A percentile compares a stretch with the other conserved stretches of the same genome.
Evolutionary conservation across 1,139 yeast genomes (phyloP).

Genomic region (Scheffersomyces quercinus): DNA sequence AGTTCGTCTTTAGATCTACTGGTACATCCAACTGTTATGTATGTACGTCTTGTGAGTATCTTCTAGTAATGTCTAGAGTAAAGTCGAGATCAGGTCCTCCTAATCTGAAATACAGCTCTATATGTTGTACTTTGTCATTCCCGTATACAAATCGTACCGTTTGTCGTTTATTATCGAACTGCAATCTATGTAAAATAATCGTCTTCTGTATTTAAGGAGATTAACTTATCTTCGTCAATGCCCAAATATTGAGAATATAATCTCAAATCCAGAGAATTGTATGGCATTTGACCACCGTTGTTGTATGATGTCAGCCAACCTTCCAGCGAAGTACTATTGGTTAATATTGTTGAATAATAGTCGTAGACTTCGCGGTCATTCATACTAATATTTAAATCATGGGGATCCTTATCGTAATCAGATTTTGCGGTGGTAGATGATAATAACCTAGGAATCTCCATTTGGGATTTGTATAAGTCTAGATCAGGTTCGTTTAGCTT

Average conservation of each 20-base stretch:
- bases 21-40: too few relatives aligned
- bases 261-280: slow-evolving; percentile 17
- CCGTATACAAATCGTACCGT: too few relatives aligned
- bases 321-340: slow-evolving; percentile 2
- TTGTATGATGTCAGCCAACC: not conserved
- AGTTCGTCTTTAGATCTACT: too few relatives aligned
- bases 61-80: too few relatives aligned
- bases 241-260: slow-evolving; percentile 29
- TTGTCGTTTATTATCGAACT: too few relatives aligned
- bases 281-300: not conserved
- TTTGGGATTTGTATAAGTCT: not conserved
- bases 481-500: slow-evolving; percentile 7
- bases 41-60: too few relatives aligned
- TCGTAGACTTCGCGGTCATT: slow-evolving; percentile 18
- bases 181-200: slow-evolving; percentile 22
- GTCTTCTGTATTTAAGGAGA: slow-evolving; percentile 29
- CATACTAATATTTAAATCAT: slow-evolving; percentile 6
- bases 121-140: too few relatives aligned
- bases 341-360: slow-evolving; percentile 13
- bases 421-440: slow-evolving; percentile 2
- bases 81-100: too few relatives aligned
- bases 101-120: too few relatives aligned
- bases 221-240: slow-evolving; percentile 21
- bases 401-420: slow-evolving; percentile 8
- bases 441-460: not conserved